Conservation (phyloP, 2,329 filamentous ascomycete genomes). For the Immersiporthe knoxdaviesiana region DNA sequence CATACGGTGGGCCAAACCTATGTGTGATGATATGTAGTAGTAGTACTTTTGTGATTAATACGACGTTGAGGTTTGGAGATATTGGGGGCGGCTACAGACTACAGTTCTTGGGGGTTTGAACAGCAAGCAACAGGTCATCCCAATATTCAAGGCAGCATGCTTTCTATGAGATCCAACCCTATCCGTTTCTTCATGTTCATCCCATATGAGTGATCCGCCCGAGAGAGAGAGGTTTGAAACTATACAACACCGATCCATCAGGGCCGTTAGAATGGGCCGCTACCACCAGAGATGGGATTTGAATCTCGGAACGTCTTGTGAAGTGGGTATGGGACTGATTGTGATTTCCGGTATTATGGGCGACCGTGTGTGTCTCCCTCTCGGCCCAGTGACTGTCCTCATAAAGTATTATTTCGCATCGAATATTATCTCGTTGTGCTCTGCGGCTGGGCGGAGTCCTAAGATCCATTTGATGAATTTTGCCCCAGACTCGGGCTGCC, state of each 20-base stretch:
- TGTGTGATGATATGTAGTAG: neutral
- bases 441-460: neutral
- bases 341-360: neutral
- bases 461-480: too few species aligned
- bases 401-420: neutral
- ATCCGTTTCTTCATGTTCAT: neutral
- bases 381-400: neutral
- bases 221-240: neutral
- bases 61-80: neutral
- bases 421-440: neutral
- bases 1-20: neutral
- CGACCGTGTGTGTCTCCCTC: neutral
- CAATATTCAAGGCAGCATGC: too few species aligned
- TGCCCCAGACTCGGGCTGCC: neutral
- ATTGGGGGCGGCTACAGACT: neutral
- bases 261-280: neutral
- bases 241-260: neutral
- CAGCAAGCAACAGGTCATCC: too few species aligned
- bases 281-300: neutral
- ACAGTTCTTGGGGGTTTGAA: too few species aligned
- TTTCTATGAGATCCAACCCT: neutral
- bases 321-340: neutral
- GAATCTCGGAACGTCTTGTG: neutral
- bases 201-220: neutral
- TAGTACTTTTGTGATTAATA: neutral